Base-by-base conservation (phyloP, 108 stramenopile genomes). In the Tribonema minus region DNA sequence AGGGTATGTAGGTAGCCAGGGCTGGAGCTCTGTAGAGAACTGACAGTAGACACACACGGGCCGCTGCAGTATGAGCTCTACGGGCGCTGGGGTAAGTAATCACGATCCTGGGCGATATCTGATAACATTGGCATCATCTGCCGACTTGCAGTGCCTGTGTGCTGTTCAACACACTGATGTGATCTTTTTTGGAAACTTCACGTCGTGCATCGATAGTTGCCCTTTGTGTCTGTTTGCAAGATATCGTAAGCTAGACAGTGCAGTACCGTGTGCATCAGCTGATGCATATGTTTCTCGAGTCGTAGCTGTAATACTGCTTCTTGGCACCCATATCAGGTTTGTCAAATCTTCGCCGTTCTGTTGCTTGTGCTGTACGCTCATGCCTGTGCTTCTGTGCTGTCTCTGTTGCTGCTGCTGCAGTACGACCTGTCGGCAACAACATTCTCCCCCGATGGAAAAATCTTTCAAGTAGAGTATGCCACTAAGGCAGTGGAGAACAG, bases 371-470 rank as follows among this genome's bases (percentile, higher is more conserved):
- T 5, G 61, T 29, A 7, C 20, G 9, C 6, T 30, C 26, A 20
- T 7, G 29, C 6, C 6, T n/a, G 61, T 63, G 28, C 7, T 63
- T 27, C n/a, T 63, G n/a, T n/a, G n/a, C n/a, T n/a, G n/a, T n/a
- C n/a, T n/a, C n/a, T n/a, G n/a, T n/a, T n/a, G n/a, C n/a, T 63
- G 7, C 29, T 12, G 15, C 58, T 30, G 59, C 79, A 80, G 82
- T 97, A 97, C 88, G 96, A 97, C 80, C 90, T 97, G 67, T 95
- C 94, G 59, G 86, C 93, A 37, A 92, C 94, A 28, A 95, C 94
- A 54, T 96, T 96, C 89, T 94, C 92, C 37, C 97, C 98, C 33
- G 98, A 99, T 80, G 98, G 98, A 29, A 91, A 94, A 33, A 94
- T 99, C 65, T 98, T 97, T 58, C 72, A 82, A 66, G 72, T 74